Evolutionary conservation across 2,329 filamentous ascomycete species (phyloP), one percentile per base, ranked within the genome.

Genomic region (Geosmithia flava): DNA sequence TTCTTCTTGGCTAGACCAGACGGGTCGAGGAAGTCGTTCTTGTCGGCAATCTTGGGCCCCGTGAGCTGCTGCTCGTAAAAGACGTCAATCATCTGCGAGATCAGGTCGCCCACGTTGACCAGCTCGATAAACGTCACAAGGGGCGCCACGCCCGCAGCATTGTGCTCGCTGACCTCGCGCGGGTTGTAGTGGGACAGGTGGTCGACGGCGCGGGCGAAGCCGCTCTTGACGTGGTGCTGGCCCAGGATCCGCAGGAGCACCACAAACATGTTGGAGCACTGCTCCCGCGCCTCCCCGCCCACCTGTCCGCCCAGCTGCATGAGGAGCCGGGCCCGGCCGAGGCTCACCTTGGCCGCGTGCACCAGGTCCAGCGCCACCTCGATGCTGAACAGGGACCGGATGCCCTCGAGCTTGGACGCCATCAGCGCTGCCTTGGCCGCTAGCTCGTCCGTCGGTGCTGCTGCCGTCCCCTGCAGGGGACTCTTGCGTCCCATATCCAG

Each of bases 51-150:
- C 57, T 86, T 86, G 15, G 85, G 79, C 1, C 80, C 78, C 6
- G 89, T 81, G 27, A 98, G 77, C 67, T 98, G 93, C 67, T 97
- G 93, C 61, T 95, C 86, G 66, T 95, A 98, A 62, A 98, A 98
- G 33, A 98, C 89, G 61, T 98, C 93, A 50, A 98, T 81, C 93
- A 98, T 98, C 64, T 98, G 93, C 51, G 94, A 88, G 56, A 98
- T 98, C 50, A 98, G 74, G 62, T 98, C 93, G 50, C 93, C 93
- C 1, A 98, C 91, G 60, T 98, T 98, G 62, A 98, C 93, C 27
- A 98, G 78, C 67, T 98, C 93, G 52, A 98, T 80, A 58, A 98
- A 98, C 1, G 87, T 96, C 44, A 96, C 89, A 3, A 98, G 75
- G 2, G 93, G 93, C 48, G 89, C 88, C 7, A 96, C 90, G 1